Percentiles rank a stretch among this genome's conserved stretches.
phyloP scores from a whole-genome alignment of 495 filamentous ascomycete species.

The Penicillium nucicola region DNA sequence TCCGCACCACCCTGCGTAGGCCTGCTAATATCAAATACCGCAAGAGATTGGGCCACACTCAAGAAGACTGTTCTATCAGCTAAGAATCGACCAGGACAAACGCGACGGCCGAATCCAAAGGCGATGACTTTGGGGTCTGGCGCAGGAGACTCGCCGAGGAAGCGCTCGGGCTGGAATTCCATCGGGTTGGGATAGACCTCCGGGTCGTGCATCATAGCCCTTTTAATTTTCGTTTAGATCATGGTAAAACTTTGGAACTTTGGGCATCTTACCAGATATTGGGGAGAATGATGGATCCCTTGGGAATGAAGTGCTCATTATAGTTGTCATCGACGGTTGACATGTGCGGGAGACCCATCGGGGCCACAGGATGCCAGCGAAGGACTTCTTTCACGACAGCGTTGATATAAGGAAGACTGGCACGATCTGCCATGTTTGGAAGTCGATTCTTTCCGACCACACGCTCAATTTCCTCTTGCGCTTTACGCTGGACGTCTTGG shows the following conservation, averaged over 20 bases:
- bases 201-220: slow-evolving; percentile 30
- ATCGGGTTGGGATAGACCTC: slow-evolving; percentile 24
- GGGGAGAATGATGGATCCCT: slow-evolving; percentile 36
- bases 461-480: slow-evolving; percentile 53
- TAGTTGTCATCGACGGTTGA: slow-evolving; percentile 48
- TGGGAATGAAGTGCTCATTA: slow-evolving; percentile 42
- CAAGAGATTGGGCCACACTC: slow-evolving; percentile 49
- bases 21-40: slow-evolving; percentile 45
- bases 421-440: slow-evolving; percentile 30
- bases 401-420: slow-evolving; percentile 40
- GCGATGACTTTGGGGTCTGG: slow-evolving; percentile 28
- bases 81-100: slow-evolving; percentile 57
- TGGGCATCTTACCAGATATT: slow-evolving; percentile 33
- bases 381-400: slow-evolving; percentile 43
- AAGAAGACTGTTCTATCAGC: slow-evolving; percentile 55
- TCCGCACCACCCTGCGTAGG: slow-evolving; percentile 16
- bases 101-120: slow-evolving; percentile 58
- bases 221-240: background rate
- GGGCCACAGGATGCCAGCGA: slow-evolving; percentile 43
- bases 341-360: slow-evolving; percentile 53
- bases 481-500: slow-evolving; percentile 44
- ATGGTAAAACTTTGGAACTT: background rate
- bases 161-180: slow-evolving; percentile 39
- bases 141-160: slow-evolving; percentile 24
- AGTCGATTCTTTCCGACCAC: slow-evolving; percentile 32